Conservation (phyloP, 2,329 filamentous ascomycete species). For the Hypoxylon sp. region DNA sequence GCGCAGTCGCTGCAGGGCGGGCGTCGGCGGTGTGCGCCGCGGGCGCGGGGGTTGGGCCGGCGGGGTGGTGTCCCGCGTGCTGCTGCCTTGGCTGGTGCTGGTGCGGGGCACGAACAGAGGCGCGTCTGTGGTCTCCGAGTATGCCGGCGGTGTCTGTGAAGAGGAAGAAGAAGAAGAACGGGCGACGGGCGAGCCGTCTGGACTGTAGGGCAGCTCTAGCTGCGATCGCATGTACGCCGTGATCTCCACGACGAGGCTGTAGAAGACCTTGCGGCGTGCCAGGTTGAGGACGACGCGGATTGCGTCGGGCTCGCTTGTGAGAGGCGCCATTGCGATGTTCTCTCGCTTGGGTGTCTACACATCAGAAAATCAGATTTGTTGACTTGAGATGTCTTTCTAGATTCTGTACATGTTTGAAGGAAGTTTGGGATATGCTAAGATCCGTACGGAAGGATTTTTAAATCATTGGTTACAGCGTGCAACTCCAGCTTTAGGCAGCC, state of each 20-base stretch:
- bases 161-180: constrained; percentile 45
- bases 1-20: constrained; percentile 51
- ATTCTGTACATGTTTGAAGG: not conserved
- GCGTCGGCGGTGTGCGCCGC: constrained; percentile 35
- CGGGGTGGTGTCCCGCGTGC: constrained; percentile 1
- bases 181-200: constrained; percentile 41
- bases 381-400: constrained; percentile 1
- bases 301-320: constrained; percentile 63
- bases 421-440: constrained; percentile 3
- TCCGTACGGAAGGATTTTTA: constrained; percentile 8
- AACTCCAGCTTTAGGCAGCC: constrained; percentile 32
- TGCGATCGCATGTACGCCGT: constrained; percentile 63
- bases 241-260: constrained; percentile 60
- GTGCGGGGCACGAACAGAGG: constrained; percentile 37
- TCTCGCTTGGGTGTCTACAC: too few species aligned
- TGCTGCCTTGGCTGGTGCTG: constrained; percentile 1
- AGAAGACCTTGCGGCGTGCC: constrained; percentile 60
- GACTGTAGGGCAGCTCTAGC: constrained; percentile 51
- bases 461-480: too few species aligned
- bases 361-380: too few species aligned
- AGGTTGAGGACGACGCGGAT: constrained; percentile 63
- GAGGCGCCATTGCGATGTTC: constrained; percentile 57
- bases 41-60: constrained; percentile 17
- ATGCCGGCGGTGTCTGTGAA: constrained; percentile 31
- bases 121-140: constrained; percentile 27